These are phyloP conservation scores for Pythium brachiatum DNA, from an alignment of 352 stramenopile species.

Conservation along the genomic window DNA sequence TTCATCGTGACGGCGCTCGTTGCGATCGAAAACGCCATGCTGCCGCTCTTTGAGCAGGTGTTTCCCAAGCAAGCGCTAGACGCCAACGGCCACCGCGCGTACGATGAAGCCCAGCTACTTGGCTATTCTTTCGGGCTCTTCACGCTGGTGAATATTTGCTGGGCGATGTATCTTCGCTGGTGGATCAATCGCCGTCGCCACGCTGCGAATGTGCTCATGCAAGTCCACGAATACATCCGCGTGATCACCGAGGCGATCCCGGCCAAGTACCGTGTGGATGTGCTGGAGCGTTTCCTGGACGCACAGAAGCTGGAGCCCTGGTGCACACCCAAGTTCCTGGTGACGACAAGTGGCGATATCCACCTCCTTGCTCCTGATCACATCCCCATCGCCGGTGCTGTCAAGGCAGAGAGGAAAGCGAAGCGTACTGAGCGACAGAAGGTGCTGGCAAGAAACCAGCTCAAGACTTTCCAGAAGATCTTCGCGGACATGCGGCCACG, in stretches of 20 bases:
- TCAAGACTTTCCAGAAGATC: conserved; percentile 4
- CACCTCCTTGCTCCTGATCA: conserved; percentile 16
- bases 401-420: neutral
- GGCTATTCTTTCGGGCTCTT: conserved; percentile 39
- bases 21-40: conserved; percentile 56
- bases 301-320: conserved; percentile 7
- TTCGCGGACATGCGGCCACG: conserved; percentile 7
- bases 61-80: neutral
- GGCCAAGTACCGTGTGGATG: conserved; percentile 21
- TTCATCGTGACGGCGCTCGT: conserved; percentile 54
- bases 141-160: conserved; percentile 40
- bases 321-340: conserved; percentile 13
- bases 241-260: conserved; percentile 35
- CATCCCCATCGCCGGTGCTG: neutral
- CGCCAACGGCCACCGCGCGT: conserved; percentile 10
- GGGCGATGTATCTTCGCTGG: conserved; percentile 25
- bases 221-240: conserved; percentile 39
- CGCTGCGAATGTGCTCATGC: conserved; percentile 24
- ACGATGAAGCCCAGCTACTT: conserved; percentile 34
- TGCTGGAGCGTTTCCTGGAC: conserved; percentile 27
- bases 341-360: conserved; percentile 16
- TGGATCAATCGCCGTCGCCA: conserved; percentile 34
- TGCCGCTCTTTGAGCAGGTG: conserved; percentile 29
- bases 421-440: conserved; percentile 2
- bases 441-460: neutral